Evolutionary conservation across 108 stramenopile genomes (phyloP), one percentile per base, ranked within the genome.

Genomic region (Asterionellopsis glacialis): DNA sequence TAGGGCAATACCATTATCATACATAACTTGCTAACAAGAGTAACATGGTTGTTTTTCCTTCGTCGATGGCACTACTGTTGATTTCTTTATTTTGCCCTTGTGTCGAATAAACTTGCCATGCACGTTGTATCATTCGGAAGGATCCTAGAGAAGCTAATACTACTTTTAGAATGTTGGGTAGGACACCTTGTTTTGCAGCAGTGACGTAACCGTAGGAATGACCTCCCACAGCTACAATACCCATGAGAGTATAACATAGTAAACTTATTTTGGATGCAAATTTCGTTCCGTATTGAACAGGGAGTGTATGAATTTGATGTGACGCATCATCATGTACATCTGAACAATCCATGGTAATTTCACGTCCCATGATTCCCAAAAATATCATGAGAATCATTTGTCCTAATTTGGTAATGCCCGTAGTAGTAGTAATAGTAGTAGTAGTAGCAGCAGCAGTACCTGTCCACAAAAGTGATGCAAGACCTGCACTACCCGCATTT

Each of bases 271-370:
- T 44, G 15, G 69, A 67, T 1, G 88, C 83, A 41, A 70, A 68
- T 18, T 65, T 58, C 33, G 27, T 57, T 14, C 90, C 86, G 52
- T 84, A 77, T 22, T 52, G 68, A 1, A 85, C 86, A n/a, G 90
- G 84, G 23, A 87, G 51, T 11, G 90, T 91, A 38, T 43, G 26
- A 7, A 91, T 73, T 2, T 73, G 68, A 12, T 79, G 73, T 40
- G 13, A 12, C 4, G 28, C 57, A 67, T 91, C 90, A 1, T 69
- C 71, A 43, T 73, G 68, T 22, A 42, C 61, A 70, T 91, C 90
- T 7, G 66, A 69, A 43, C 83, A 72, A 59, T 91, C 90, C 90
- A 91, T 91, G 19, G 75, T 48, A 16, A 91, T 82, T 65, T 91
- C 90, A 2, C 90, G 68, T 44, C 73, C 50, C 9, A 76, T 16